These are phyloP conservation scores for Saccharomycopsis amapae DNA, from an alignment of 805 yeast genomes.

Conservation along the genomic window DNA sequence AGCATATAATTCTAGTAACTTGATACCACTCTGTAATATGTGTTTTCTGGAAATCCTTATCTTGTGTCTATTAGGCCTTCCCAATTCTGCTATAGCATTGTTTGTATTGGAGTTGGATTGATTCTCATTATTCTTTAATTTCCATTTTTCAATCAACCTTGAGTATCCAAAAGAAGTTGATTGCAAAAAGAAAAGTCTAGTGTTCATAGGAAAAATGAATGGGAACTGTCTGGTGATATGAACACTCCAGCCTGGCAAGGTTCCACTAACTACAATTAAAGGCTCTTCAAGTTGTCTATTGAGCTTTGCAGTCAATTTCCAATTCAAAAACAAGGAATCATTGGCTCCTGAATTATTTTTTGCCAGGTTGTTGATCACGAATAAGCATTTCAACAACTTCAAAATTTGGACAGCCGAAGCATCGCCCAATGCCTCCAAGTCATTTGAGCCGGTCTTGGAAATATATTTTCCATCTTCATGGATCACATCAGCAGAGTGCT, in stretches of 20 bases:
- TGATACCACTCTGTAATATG: conserved; percentile 68
- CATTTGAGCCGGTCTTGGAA: conserved; percentile 24
- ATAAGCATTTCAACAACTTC: conserved; percentile 41
- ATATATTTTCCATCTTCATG: conserved; percentile 30
- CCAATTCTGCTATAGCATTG: conserved; percentile 42
- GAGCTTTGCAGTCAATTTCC: conserved; percentile 79
- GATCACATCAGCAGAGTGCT: neutral
- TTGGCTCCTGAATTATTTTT: conserved; percentile 22
- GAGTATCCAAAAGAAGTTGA: conserved; percentile 90
- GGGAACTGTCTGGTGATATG: conserved; percentile 67
- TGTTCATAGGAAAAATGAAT: conserved; percentile 77
- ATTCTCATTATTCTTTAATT: conserved; percentile 35
- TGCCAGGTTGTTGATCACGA: conserved; percentile 32
- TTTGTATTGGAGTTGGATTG: conserved; percentile 29
- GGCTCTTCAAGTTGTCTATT: conserved; percentile 88
- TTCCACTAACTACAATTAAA: conserved; percentile 75
- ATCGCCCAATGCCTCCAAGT: conserved; percentile 29
- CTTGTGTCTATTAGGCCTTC: conserved; percentile 73
- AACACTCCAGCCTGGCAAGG: conserved; percentile 79
- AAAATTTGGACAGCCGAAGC: conserved; percentile 32
- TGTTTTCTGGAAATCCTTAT: conserved; percentile 66
- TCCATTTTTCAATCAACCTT: conserved; percentile 75
- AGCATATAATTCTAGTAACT: conserved; percentile 70
- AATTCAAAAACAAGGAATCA: conserved; percentile 50
- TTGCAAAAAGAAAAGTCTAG: conserved; percentile 69